A percentile compares a stretch with the other conserved stretches of the same genome.
phyloP scores from a whole-genome alignment of 192 early-diverging fungal species.

The Coemansia sp. region DNA sequence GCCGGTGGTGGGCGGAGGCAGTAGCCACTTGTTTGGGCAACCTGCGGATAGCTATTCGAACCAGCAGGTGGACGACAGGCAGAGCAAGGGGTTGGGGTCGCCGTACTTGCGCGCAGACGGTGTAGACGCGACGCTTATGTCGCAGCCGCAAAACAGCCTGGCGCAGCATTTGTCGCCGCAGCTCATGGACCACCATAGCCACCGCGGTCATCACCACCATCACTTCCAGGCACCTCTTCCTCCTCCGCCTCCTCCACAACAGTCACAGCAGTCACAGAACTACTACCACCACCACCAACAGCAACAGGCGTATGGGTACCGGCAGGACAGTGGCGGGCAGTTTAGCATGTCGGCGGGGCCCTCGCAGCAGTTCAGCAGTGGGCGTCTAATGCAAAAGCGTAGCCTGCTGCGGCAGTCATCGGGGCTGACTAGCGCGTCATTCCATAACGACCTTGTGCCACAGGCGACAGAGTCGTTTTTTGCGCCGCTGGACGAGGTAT shows the following conservation, averaged over 20 bases:
- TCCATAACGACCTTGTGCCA: conserved; percentile 47
- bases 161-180: conserved; percentile 37
- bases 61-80: not conserved
- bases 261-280: not conserved
- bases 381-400: conserved; percentile 37
- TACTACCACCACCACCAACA: not conserved
- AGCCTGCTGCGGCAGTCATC: conserved; percentile 40
- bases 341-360: not conserved
- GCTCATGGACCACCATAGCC: conserved; percentile 12
- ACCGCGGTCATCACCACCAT: not conserved
- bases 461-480: conserved; percentile 49
- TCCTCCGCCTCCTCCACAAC: not conserved
- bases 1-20: conserved; percentile 3
- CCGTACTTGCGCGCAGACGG: conserved; percentile 35
- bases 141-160: conserved; percentile 53
- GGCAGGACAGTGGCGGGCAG: not conserved
- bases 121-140: conserved; percentile 46
- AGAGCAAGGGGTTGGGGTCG: conserved; percentile 3
- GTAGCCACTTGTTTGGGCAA: not conserved
- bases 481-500: conserved; percentile 49
- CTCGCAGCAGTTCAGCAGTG: conserved; percentile 5
- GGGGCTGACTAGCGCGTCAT: conserved; percentile 35
- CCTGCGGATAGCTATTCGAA: not conserved
- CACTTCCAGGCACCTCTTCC: not conserved
- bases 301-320: not conserved